Conservation (phyloP, 2,329 filamentous ascomycete genomes). For the Pseudonectria foliicola region DNA sequence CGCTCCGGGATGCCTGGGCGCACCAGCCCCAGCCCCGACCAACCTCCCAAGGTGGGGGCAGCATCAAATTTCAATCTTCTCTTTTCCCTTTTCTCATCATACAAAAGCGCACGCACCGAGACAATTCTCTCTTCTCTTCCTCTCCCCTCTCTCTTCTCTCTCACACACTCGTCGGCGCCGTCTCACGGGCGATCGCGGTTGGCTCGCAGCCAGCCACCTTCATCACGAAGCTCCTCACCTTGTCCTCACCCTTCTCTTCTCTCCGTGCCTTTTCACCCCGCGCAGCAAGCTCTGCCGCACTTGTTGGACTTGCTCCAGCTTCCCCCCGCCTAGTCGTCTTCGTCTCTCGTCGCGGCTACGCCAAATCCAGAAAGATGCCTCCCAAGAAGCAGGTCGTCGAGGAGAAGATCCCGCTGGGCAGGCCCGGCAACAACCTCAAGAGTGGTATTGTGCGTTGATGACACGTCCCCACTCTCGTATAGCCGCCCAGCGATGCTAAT, state of each 20-base stretch:
- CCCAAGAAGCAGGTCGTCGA: conserved; percentile 89
- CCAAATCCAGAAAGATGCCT: conserved; percentile 70
- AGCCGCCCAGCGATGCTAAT: conserved; percentile 2
- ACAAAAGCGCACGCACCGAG: conserved; percentile 18
- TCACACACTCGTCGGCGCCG: conserved; percentile 1
- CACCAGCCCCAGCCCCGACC: conserved; percentile 19
- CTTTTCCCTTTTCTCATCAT: conserved; percentile 17
- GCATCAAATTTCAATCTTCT: conserved; percentile 24
- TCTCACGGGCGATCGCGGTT: conserved; percentile 29
- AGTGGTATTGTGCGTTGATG: conserved; percentile 79
- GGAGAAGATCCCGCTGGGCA: conserved; percentile 93
- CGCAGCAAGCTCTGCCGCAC: conserved; percentile 63
- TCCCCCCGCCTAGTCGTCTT: conserved; percentile 45
- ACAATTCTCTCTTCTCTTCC: conserved; percentile 16
- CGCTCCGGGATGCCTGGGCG: conserved; percentile 6
- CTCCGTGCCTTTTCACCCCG: conserved; percentile 39
- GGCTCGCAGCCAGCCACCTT: conserved; percentile 32
- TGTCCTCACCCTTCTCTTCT: conserved; percentile 46
- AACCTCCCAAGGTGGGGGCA: conserved; percentile 17
- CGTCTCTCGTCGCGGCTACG: conserved; percentile 49
- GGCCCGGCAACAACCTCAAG: conserved; percentile 97
- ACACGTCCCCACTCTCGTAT: conserved; percentile 2
- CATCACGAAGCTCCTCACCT: conserved; percentile 38
- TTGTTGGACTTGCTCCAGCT: conserved; percentile 39
- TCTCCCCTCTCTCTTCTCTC: conserved; percentile 14